Evolutionary conservation across 345 rosid genomes (phyloP).

Genomic region (Pistacia integerrima): DNA sequence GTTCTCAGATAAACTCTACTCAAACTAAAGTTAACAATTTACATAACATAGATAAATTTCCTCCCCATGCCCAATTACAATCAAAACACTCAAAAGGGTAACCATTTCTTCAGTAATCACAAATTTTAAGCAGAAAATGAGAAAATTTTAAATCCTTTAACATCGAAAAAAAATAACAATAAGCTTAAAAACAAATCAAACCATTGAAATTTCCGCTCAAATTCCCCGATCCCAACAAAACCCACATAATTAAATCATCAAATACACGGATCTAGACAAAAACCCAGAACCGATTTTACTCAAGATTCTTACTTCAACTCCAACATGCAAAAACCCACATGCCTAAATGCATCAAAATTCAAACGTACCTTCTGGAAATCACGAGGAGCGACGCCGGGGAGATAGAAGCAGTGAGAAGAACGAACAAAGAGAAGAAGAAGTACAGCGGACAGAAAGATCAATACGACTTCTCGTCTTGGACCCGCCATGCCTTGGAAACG

Average conservation of each 20-base stretch:
- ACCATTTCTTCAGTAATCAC: background rate
- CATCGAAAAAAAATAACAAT: too few species aligned
- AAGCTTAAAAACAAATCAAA: too few species aligned
- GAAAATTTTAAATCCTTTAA: background rate
- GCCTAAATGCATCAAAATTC: background rate
- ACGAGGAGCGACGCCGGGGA: conserved; percentile 79
- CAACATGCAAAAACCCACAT: background rate
- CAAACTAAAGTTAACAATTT: background rate
- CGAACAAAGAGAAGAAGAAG: conserved; percentile 19
- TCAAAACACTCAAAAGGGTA: background rate
- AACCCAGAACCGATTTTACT: background rate
- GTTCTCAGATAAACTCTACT: background rate
- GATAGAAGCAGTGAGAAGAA: conserved; percentile 54
- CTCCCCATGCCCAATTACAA: background rate
- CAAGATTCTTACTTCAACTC: background rate
- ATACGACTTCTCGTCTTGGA: conserved; percentile 26
- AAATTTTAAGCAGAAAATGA: background rate
- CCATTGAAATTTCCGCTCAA: too few species aligned
- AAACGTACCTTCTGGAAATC: conserved; percentile 55
- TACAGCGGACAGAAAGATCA: conserved; percentile 30
- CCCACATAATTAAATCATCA: background rate
- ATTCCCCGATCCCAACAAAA: background rate
- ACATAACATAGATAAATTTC: background rate
- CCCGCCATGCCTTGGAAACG: conserved; percentile 39
- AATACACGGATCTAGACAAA: conserved; percentile 4